phyloP scores from a whole-genome alignment of 768 basidiomycete species.

The Piloderma croceum region DNA sequence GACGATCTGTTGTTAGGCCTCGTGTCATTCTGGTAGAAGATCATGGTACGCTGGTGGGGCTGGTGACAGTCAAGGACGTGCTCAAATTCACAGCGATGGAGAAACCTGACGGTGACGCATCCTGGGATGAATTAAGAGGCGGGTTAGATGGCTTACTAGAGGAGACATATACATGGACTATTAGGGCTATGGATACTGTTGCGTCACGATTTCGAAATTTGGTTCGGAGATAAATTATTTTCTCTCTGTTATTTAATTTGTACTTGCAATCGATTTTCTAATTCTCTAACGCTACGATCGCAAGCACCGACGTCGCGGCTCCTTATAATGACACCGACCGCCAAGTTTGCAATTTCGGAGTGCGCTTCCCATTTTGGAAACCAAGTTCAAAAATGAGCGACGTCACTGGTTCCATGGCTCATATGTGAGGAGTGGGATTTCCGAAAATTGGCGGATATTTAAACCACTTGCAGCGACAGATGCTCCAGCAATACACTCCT shows the following conservation, averaged over 20 bases:
- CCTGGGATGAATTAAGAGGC: slow-evolving; percentile 58
- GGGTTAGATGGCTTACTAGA: slow-evolving; percentile 62
- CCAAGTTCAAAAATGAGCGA: too few species aligned
- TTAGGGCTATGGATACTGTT: slow-evolving; percentile 29
- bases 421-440: too few species aligned
- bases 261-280: background rate
- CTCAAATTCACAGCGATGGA: slow-evolving; percentile 74
- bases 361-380: too few species aligned
- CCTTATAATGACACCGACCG: too few species aligned
- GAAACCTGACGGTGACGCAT: slow-evolving; percentile 44
- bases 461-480: too few species aligned
- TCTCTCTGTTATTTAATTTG: background rate
- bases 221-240: slow-evolving; percentile 16
- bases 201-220: slow-evolving; percentile 21
- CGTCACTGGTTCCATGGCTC: too few species aligned
- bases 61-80: slow-evolving; percentile 96
- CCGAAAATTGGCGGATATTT: too few species aligned
- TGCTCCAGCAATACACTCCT: slow-evolving; percentile 3
- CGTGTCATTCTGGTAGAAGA: slow-evolving; percentile 94
- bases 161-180: slow-evolving; percentile 54
- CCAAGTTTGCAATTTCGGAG: too few species aligned
- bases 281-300: too few species aligned
- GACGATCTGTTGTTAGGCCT: slow-evolving; percentile 48
- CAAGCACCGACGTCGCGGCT: too few species aligned
- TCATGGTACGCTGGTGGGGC: slow-evolving; percentile 72